phyloP scores from a whole-genome alignment of 306 rosid species.

The Lathyrus tuberosus region DNA sequence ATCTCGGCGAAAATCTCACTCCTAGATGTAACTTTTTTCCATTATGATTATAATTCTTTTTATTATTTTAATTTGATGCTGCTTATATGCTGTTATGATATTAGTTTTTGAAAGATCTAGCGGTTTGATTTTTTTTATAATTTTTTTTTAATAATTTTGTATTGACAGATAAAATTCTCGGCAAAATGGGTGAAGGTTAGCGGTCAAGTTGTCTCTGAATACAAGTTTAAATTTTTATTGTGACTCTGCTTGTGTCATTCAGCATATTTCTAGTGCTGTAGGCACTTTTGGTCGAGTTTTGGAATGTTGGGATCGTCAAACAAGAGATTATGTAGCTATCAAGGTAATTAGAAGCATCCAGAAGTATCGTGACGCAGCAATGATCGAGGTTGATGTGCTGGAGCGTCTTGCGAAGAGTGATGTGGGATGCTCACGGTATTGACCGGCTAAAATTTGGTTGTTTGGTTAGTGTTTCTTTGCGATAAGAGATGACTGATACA shows the following conservation, averaged over 20 bases:
- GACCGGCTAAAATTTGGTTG: conserved; percentile 27
- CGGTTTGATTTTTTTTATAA: background rate
- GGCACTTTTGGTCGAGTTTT: conserved; percentile 99
- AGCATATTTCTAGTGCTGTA: conserved; percentile 98
- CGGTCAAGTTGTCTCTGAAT: conserved; percentile 85
- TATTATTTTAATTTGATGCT: background rate
- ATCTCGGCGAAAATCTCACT: conserved; percentile 92
- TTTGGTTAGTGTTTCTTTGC: conserved; percentile 31
- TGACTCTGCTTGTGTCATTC: conserved; percentile 84
- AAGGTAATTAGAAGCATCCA: conserved; percentile 86
- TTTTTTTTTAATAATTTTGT: background rate
- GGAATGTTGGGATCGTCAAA: conserved; percentile 99
- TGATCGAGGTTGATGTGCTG: conserved; percentile 90
- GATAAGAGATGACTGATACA: conserved; percentile 17
- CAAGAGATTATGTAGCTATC: conserved; percentile 85
- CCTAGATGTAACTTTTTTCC: conserved; percentile 61
- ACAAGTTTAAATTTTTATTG: conserved; percentile 74
- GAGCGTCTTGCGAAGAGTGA: conserved; percentile 66
- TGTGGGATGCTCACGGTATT: conserved; percentile 65
- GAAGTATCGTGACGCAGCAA: conserved; percentile 92
- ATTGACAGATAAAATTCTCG: conserved; percentile 83
- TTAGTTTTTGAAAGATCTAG: background rate
- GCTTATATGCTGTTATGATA: background rate
- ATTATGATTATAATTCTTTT: background rate
- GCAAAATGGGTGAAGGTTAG: conserved; percentile 99